phyloP scores from a whole-genome alignment of 495 filamentous ascomycete genomes.

The Annulohypoxylon stygium region DNA sequence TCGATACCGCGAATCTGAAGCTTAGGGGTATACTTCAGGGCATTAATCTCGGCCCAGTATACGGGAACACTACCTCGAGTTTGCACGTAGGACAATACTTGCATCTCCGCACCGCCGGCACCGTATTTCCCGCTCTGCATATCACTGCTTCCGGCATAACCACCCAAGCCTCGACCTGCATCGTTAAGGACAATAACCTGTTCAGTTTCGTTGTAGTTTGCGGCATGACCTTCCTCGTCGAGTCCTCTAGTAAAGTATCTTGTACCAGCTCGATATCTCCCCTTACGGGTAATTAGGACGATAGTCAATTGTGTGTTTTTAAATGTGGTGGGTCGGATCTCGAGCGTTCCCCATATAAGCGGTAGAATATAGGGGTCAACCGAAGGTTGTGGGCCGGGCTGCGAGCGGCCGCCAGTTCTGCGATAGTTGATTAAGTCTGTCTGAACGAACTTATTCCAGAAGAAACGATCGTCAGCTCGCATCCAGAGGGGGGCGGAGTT shows the following conservation, averaged over 20 bases:
- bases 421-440: slow-evolving; percentile 92
- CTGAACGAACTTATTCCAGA: slow-evolving; percentile 96
- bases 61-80: slow-evolving; percentile 94
- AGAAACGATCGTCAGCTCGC: slow-evolving; percentile 95
- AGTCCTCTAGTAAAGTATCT: slow-evolving; percentile 94
- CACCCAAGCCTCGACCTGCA: slow-evolving; percentile 75
- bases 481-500: slow-evolving; percentile 83
- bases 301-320: slow-evolving; percentile 86
- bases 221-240: slow-evolving; percentile 91
- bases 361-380: slow-evolving; percentile 95
- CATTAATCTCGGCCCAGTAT: slow-evolving; percentile 95
- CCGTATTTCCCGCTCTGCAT: slow-evolving; percentile 77
- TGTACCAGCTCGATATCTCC: slow-evolving; percentile 87
- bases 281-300: slow-evolving; percentile 87
- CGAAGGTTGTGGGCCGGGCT: slow-evolving; percentile 76
- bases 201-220: slow-evolving; percentile 98
- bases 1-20: slow-evolving; percentile 89
- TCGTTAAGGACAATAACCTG: slow-evolving; percentile 91
- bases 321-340: slow-evolving; percentile 83
- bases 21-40: slow-evolving; percentile 87
- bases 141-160: slow-evolving; percentile 80
- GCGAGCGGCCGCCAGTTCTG: slow-evolving; percentile 61
- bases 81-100: slow-evolving; percentile 93
- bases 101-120: slow-evolving; percentile 75
- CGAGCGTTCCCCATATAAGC: slow-evolving; percentile 93